Evolutionary conservation across 2,329 filamentous ascomycete species (phyloP), one percentile per base, ranked within the genome.

Genomic region (Botrytis aclada): DNA sequence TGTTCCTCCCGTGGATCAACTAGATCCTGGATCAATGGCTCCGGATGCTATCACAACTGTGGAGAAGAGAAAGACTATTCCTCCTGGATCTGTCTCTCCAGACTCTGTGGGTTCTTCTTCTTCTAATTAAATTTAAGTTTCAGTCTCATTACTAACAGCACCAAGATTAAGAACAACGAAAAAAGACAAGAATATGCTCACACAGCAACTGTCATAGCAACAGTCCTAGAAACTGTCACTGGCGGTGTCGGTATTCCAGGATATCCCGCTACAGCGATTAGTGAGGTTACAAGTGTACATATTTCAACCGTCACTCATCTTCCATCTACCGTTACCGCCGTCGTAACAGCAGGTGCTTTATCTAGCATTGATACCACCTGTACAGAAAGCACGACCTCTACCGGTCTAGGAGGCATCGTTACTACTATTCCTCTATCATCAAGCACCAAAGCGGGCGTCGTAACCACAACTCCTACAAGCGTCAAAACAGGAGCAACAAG

Each of bases 151-250:
- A n/a, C 43, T 63, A 14, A 71, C 22, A 37, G 4, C 1, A 9
- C 32, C 10, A 16, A 71, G 34, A 18, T 63, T 16, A 45, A 43
- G 4, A 37, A 51, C 5, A 63, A 71, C 25, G 32, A 71, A 0
- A 71, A 51, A 51, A 43, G 69, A 32, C 22, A 71, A 63, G 43
- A 51, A 29, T 63, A 71, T 25, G 43, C 47, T 3, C 65, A 67
- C 37, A 67, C 70, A 16, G n/a, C n/a, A 29, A 71, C 70, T 3
- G 14, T 64, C 12, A 58, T 65, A 37, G 45, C 18, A 9, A 66
- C 61, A n/a, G 43, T 71, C 12, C 22, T 66, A 22, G 45, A 71
- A 45, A 72, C 61, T 1, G 39, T 72, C 61, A 63, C 61, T 2
- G 43, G 58, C 1, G 70, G 70, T 18, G 7, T 72, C 10, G 62